These are phyloP conservation scores for Suillus placidus DNA, from an alignment of 768 basidiomycete species.

Conservation along the genomic window DNA sequence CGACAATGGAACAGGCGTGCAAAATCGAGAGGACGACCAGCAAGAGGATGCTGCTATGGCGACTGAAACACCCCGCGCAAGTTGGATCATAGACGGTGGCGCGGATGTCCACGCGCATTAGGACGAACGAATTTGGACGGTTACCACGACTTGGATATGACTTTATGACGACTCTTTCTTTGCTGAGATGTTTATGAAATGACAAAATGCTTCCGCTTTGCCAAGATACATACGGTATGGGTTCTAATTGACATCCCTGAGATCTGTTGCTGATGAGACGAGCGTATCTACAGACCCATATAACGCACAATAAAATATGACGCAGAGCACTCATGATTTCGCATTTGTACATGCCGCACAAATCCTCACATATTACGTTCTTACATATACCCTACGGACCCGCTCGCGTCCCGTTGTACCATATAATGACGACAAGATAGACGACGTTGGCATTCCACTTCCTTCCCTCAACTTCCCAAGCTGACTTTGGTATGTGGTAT, in stretches of 20 bases:
- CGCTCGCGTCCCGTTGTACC: slow-evolving; percentile 26
- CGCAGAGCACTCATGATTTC: slow-evolving; percentile 2
- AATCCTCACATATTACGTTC: not conserved
- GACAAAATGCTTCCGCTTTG: not conserved
- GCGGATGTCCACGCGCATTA: not conserved
- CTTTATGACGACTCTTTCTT: not conserved
- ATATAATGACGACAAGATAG: slow-evolving; percentile 18
- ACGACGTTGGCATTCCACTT: not conserved
- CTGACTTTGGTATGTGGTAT: not conserved
- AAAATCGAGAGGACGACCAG: slow-evolving; percentile 5
- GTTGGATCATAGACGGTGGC: slow-evolving; percentile 14
- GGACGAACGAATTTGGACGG: not conserved
- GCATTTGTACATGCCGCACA: slow-evolving; percentile 6
- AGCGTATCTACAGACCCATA: slow-evolving; percentile 14
- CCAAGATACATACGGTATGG: slow-evolving; percentile 14
- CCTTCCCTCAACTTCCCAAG: not conserved
- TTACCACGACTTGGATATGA: not conserved
- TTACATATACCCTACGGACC: slow-evolving; percentile 11
- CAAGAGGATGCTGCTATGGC: slow-evolving; percentile 14
- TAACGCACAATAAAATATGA: not conserved
- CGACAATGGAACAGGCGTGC: slow-evolving; percentile 11
- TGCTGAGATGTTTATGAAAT: slow-evolving; percentile 1
- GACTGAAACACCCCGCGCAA: slow-evolving; percentile 12
- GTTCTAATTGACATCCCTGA: not conserved
- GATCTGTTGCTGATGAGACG: not conserved